Conservation (phyloP, 768 basidiomycete genomes). For the Xerocomellus intermedius region DNA sequence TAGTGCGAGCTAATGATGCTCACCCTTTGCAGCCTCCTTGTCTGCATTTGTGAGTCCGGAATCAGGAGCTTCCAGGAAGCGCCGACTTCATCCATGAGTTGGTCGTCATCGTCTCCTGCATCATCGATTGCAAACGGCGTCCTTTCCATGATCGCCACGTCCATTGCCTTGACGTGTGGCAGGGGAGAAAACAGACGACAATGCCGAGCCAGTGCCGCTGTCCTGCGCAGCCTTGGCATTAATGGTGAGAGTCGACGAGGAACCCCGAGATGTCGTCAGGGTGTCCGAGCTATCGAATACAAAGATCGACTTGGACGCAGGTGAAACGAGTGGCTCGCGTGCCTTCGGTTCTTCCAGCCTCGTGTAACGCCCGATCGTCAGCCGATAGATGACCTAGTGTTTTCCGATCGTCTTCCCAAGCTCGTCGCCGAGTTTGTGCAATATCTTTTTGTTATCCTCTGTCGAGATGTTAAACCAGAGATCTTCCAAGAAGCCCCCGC, state of each 20-base stretch:
- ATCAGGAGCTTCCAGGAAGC: constrained; percentile 92
- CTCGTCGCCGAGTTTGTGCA: constrained; percentile 91
- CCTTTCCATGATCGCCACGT: constrained; percentile 83
- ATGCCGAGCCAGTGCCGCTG: constrained; percentile 23
- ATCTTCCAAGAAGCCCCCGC: constrained; percentile 71
- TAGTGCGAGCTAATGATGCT: constrained; percentile 15
- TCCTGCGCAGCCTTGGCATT: constrained; percentile 32
- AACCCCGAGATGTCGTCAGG: constrained; percentile 23
- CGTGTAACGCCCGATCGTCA: constrained; percentile 84
- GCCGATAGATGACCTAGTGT: constrained; percentile 79
- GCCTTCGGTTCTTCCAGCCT: constrained; percentile 85
- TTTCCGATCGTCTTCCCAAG: constrained; percentile 93
- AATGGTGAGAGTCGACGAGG: constrained; percentile 54
- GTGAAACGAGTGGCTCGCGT: constrained; percentile 81
- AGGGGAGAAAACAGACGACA: constrained; percentile 44
- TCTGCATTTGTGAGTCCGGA: constrained; percentile 79
- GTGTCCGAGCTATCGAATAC: constrained; percentile 35
- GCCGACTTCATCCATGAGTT: constrained; percentile 92
- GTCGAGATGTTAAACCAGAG: constrained; percentile 88
- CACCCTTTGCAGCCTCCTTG: constrained; percentile 74
- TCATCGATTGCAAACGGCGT: constrained; percentile 98
- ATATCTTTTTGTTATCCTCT: constrained; percentile 89
- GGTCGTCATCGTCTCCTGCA: constrained; percentile 66
- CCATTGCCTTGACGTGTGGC: constrained; percentile 72
- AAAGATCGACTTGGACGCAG: constrained; percentile 56